phyloP scores from a whole-genome alignment of 2,329 filamentous ascomycete species.

The Nothopassalora personata region DNA sequence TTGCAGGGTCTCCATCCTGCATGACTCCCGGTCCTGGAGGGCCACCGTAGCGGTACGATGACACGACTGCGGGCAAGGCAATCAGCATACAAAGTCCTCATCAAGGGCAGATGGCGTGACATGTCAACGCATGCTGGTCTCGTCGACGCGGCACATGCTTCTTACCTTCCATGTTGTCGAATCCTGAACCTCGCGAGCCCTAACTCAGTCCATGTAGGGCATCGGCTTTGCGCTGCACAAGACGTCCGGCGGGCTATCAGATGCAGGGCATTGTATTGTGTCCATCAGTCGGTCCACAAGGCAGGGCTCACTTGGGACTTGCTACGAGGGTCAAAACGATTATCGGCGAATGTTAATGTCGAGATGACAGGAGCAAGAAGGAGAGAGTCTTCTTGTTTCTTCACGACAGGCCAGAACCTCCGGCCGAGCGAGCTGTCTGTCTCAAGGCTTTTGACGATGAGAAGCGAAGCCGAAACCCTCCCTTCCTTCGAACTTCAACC shows the following conservation, averaged over 20 bases:
- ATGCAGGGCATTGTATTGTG: neutral
- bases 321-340: neutral
- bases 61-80: neutral
- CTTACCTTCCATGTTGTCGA: slow-evolving; percentile 1
- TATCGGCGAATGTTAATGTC: neutral
- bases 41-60: slow-evolving; percentile 5
- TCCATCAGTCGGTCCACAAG: neutral
- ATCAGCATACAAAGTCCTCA: slow-evolving; percentile 1
- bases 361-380: neutral
- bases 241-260: neutral
- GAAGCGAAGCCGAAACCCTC: neutral
- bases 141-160: neutral
- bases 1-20: slow-evolving; percentile 2
- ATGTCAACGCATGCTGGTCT: neutral
- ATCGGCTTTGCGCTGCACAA: neutral
- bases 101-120: neutral
- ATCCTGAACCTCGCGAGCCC: neutral
- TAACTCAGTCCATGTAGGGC: neutral
- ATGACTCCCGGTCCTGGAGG: slow-evolving; percentile 2
- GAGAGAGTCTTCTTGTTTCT: neutral
- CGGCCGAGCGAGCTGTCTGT: neutral
- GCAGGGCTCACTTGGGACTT: neutral
- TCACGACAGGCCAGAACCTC: neutral
- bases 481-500: neutral
- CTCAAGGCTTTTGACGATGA: neutral